phyloP scores from a whole-genome alignment of 2,329 filamentous ascomycete genomes.

The Trichoderma atroviride region DNA sequence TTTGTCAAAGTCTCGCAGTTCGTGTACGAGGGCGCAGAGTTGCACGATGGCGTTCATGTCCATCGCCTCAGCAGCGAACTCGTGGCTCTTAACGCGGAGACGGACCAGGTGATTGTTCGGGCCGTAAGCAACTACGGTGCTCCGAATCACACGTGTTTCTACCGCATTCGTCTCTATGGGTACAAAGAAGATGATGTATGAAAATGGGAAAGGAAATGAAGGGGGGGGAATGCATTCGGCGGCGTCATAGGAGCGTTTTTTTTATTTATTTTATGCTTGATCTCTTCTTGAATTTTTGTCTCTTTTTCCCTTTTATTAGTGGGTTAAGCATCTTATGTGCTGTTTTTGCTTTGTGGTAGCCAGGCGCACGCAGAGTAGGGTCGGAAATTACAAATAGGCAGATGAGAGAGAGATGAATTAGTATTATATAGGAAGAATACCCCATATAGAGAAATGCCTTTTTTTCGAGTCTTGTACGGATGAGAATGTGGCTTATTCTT shows the following conservation, averaged over 20 bases:
- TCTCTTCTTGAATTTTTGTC: conserved; percentile 20
- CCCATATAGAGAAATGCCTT: neutral
- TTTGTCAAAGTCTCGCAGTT: conserved; percentile 63
- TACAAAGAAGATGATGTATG: conserved; percentile 33
- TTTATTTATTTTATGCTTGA: neutral
- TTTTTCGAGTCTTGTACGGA: neutral
- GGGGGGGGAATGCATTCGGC: neutral
- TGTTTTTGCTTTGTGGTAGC: neutral
- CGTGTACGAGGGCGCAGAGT: conserved; percentile 51
- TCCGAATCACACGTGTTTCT: conserved; percentile 65
- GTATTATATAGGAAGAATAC: conserved; percentile 5
- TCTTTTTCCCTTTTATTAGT: neutral
- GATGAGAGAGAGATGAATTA: neutral
- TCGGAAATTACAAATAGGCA: conserved; percentile 7
- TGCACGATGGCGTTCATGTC: conserved; percentile 53
- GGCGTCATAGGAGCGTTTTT: conserved; percentile 18
- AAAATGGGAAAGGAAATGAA: neutral
- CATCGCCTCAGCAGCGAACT: conserved; percentile 57
- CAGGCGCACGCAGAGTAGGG: conserved; percentile 21
- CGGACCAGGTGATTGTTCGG: conserved; percentile 57
- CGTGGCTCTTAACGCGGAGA: conserved; percentile 49
- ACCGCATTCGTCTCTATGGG: conserved; percentile 63
- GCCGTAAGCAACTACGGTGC: conserved; percentile 62
- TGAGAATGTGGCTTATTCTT: conserved; percentile 9
- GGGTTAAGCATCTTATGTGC: conserved; percentile 8